Base-by-base conservation (phyloP, 192 early-diverging fungal genomes). In the Phycomyces nitens region DNA sequence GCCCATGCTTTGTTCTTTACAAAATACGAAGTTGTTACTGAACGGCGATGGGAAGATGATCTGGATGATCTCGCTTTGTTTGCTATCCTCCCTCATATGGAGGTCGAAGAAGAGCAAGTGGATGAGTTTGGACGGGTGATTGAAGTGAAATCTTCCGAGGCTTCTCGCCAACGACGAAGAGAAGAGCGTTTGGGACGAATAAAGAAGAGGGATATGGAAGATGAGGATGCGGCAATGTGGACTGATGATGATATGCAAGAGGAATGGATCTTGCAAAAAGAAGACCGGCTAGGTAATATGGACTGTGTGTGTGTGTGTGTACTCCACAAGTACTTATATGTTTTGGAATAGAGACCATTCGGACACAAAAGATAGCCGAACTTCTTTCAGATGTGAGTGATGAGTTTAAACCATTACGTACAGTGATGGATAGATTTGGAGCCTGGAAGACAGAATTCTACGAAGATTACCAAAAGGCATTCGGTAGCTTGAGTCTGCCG, bases 391-490 rank as follows among this genome's bases (percentile, higher is more conserved):
- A 85, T 62, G 81, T 83, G 8, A 69, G 58, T 3, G 61, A 77
- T 22, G 81, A 81, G 20, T 85, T 81, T 26, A 64, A 61, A n/a
- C 61, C 75, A 0, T 44, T 85, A 5, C 38, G 57, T 24, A 65
- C 69, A 14, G 79, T 85, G 0, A 82, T 76, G 62, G 58, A 66
- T 41, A 68, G 66, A 44, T 85, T 85, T 67, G 73, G 76, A 26
- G 72, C 71, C 3, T 85, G 81, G 81, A 82, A 80, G 39, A 71
- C 68, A 0, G 64, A 81, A 0, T 81, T 76, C 41, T 68, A 64
- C 44, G 78, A 76, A 34, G 83, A 85, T 54, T 85, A 85, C 61
- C 60, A 61, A 41, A 82, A 82, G 51, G 83, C 83, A 0, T 85
- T 79, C 66, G 83, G 83, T 12, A 78, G 77, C 0, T 65, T 85